Evolutionary conservation across 2,329 filamentous ascomycete genomes (phyloP).

Genomic region (Gliomastix tumulicola): DNA sequence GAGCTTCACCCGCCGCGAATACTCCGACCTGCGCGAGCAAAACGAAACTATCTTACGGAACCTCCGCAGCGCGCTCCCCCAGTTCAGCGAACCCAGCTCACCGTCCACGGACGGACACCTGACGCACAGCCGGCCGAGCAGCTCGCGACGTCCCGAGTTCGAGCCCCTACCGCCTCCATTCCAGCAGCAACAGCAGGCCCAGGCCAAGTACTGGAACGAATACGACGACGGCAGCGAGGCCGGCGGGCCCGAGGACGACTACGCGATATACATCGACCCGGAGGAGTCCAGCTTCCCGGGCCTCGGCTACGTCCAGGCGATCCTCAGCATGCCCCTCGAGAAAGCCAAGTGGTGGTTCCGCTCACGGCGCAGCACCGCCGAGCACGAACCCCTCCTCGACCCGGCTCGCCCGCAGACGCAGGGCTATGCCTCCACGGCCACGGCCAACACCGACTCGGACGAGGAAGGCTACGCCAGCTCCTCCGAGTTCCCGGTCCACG

Average conservation of each 20-base stretch:
- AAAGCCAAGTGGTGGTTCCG: slow-evolving; percentile 45
- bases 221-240: slow-evolving; percentile 75
- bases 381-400: slow-evolving; percentile 19
- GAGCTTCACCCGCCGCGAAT: slow-evolving; percentile 65
- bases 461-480: slow-evolving; percentile 46
- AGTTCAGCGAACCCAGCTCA: slow-evolving; percentile 27
- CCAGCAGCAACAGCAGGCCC: neutral
- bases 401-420: slow-evolving; percentile 13
- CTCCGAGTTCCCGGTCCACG: slow-evolving; percentile 38
- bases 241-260: slow-evolving; percentile 52
- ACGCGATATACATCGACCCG: slow-evolving; percentile 69
- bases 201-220: slow-evolving; percentile 69
- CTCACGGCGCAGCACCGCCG: slow-evolving; percentile 14
- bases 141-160: slow-evolving; percentile 12
- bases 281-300: slow-evolving; percentile 59
- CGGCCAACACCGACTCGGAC: slow-evolving; percentile 28
- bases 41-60: slow-evolving; percentile 42
- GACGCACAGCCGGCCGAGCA: neutral
- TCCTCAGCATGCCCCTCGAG: slow-evolving; percentile 41
- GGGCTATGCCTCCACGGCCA: slow-evolving; percentile 21
- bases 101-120: slow-evolving; percentile 20
- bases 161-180: slow-evolving; percentile 16
- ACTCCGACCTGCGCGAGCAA: slow-evolving; percentile 42
- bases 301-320: slow-evolving; percentile 48
- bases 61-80: slow-evolving; percentile 37